A percentile compares a stretch with the other conserved stretches of the same genome.
phyloP scores from a whole-genome alignment of 352 stramenopile species.

The Globisporangium mamillatum region DNA sequence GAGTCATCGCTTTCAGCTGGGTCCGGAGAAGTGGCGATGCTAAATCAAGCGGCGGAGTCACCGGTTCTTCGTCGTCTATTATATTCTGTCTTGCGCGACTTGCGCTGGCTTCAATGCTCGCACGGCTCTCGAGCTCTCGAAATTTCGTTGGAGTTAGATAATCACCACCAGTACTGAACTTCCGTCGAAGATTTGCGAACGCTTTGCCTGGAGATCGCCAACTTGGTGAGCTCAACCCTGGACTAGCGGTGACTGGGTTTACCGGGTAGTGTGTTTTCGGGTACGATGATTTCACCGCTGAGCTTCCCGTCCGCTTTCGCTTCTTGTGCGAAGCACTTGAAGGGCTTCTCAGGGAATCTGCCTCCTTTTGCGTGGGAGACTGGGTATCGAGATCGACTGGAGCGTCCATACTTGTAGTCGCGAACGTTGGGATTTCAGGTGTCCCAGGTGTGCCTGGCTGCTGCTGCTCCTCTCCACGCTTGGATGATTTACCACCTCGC shows the following conservation, averaged over 20 bases:
- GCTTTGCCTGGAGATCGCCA: conserved; percentile 20
- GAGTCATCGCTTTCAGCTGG: conserved; percentile 80
- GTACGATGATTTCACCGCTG: conserved; percentile 27
- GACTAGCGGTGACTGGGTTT: conserved; percentile 22
- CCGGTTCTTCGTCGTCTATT: conserved; percentile 52
- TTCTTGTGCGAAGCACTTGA: conserved; percentile 37
- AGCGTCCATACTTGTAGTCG: conserved; percentile 33
- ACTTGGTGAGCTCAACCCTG: conserved; percentile 16
- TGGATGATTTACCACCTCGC: conserved; percentile 25
- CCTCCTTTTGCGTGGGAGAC: conserved; percentile 2
- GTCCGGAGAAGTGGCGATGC: conserved; percentile 77
- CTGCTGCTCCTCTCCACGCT: conserved; percentile 26
- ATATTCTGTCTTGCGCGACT: conserved; percentile 30
- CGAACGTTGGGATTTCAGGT: conserved; percentile 55
- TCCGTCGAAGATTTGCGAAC: conserved; percentile 54
- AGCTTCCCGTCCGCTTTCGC: conserved; percentile 35
- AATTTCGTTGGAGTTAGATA: conserved; percentile 43
- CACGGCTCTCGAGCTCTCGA: conserved; percentile 23
- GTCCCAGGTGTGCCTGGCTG: conserved; percentile 33
- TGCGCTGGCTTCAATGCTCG: conserved; percentile 31
- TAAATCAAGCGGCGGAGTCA: conserved; percentile 64
- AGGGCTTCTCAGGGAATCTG: conserved; percentile 16
- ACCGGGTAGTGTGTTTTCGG: conserved; percentile 50
- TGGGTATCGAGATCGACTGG: conserved; percentile 24
- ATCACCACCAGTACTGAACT: conserved; percentile 56